Evolutionary conservation across 306 rosid genomes (phyloP).

Genomic region (Mimosa pudica): DNA sequence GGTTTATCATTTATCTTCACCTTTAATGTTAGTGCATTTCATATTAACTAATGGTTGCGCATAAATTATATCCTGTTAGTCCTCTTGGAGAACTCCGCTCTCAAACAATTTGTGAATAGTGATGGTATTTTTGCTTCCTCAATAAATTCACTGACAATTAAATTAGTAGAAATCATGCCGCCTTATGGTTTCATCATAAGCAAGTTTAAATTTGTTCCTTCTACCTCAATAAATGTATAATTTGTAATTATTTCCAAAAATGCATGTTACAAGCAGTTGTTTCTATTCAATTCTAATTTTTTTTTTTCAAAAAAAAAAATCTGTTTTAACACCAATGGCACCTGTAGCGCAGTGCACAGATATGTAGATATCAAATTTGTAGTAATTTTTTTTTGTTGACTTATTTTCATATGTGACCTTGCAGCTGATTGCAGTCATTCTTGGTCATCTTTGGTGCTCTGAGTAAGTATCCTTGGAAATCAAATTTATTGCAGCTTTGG

Average conservation of each 20-base stretch:
- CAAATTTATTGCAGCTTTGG: too few relatives aligned
- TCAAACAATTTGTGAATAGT: not conserved
- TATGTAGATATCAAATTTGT: not conserved
- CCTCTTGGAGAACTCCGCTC: not conserved
- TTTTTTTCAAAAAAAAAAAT: not conserved
- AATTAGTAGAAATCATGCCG: not conserved
- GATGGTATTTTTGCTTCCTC: slow-evolving; percentile 14
- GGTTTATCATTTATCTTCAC: not conserved
- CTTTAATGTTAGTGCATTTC: not conserved
- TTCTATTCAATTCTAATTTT: not conserved
- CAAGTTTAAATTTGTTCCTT: not conserved
- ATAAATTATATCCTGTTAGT: not conserved
- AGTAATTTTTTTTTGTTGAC: slow-evolving; percentile 5
- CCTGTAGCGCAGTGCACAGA: not conserved
- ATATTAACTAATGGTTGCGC: not conserved
- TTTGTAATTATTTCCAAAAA: too few relatives aligned
- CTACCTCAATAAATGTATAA: not conserved
- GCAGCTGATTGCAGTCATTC: slow-evolving; percentile 87
- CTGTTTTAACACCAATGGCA: not conserved
- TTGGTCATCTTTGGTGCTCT: slow-evolving; percentile 94
- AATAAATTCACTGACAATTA: not conserved
- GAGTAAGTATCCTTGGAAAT: slow-evolving; percentile 56
- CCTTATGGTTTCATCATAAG: not conserved
- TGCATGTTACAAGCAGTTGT: not conserved
- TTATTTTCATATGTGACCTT: slow-evolving; percentile 35